Conservation (phyloP, 805 yeast genomes). For the Saccharomyces cerevisiae region DNA sequence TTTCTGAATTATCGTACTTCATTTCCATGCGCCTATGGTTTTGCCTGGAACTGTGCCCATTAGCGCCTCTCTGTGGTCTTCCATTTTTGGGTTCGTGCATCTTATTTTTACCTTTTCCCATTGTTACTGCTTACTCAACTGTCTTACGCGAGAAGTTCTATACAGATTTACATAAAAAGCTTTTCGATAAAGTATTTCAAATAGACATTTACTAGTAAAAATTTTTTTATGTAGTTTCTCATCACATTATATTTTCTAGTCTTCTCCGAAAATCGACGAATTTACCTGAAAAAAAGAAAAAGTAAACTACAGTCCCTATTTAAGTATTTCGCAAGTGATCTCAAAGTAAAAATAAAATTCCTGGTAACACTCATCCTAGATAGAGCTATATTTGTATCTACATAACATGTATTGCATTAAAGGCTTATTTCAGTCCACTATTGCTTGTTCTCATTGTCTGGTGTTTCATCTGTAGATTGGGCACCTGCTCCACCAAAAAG, state of each 20-base stretch:
- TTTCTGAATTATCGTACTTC: constrained; percentile 30
- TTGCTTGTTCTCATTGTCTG: not conserved
- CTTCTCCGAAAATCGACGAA: not conserved
- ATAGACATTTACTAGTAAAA: not conserved
- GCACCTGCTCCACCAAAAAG: constrained; percentile 50
- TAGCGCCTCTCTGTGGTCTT: constrained; percentile 33
- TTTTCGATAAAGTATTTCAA: not conserved
- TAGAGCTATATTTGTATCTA: not conserved
- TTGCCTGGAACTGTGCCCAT: constrained; percentile 49
- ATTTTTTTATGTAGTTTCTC: not conserved
- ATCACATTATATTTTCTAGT: not conserved
- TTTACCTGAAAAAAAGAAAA: not conserved
- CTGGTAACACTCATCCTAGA: not conserved
- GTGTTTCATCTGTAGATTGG: not conserved
- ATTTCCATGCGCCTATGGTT: constrained; percentile 38
- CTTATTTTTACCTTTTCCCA: constrained; percentile 42
- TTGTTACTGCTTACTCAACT: constrained; percentile 3
- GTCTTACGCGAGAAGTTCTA: not conserved
- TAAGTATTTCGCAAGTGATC: not conserved
- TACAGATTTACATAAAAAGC: not conserved
- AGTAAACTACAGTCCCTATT: not conserved
- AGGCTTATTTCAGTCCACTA: not conserved
- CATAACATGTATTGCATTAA: not conserved
- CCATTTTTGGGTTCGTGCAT: constrained; percentile 33
- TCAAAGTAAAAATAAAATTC: not conserved